Evolutionary conservation across 208 protist genomes (phyloP), one percentile per base, ranked within the genome.

Genomic region (Leishmania aethiopica): DNA sequence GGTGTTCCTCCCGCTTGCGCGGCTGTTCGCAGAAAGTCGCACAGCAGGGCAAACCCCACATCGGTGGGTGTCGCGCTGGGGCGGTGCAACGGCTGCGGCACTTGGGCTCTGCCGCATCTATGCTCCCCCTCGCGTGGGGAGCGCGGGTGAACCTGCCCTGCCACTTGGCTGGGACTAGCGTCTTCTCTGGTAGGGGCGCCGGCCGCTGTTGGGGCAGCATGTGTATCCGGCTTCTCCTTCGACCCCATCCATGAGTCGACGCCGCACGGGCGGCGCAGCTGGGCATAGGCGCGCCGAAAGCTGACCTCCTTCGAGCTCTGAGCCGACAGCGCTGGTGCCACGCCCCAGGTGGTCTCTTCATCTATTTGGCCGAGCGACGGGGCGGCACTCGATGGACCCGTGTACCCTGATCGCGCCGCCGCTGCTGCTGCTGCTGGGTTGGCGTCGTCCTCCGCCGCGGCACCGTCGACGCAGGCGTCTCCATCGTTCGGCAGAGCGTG

Each of bases 401-500:
- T 62, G 35, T 17, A 42, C 3, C 32, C 13, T 19, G 32, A 35
- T 25, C 5, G 13, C 37, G 10, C 40, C 19, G 25, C 55, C 7
- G 74, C 53, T 2, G 57, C 55, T 69, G 75, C 32, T 45, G 13
- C 51, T 19, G 64, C 51, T 11, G 32, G 32, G 51, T 5, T 66
- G 15, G 40, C 32, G 64, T 49, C 64, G 37, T 49, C n/a, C 2
- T 74, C 70, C 13, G 28, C n/a, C 70, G 45, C 28, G 40, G 47
- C 40, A 42, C 62, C 78, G 25, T 73, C 37, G 35, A 25, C 49
- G 37, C 66, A 47, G 25, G 11, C 75, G 32, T 75, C 73, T 19
- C 37, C 37, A n/a, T 86, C 83, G 64, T 87, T 82, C n/a, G 78
- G 85, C 59, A 85, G 72, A 0, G 75, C 62, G 45, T 88, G 81